Evolutionary conservation across 1,284 basidiomycete species (phyloP), one percentile per base, ranked within the genome.

Genomic region (Sanghuangporus weigelae): DNA sequence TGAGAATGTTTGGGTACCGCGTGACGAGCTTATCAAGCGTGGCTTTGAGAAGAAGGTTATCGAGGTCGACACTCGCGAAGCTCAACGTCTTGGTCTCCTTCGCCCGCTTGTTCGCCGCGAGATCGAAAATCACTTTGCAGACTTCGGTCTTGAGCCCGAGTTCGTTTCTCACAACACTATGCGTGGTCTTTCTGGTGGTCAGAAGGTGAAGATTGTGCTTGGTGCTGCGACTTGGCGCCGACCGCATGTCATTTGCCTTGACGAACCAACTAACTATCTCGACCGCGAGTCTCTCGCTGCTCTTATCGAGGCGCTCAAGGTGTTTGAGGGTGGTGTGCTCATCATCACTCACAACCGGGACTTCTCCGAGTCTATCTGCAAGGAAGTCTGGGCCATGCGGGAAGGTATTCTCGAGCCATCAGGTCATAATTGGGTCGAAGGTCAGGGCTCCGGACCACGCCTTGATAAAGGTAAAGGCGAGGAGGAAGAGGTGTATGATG

Each of bases 171-270:
- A 98, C 85, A 96, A 96, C 85, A 89, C 87, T 70, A 96, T 96
- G 94, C 86, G 94, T 67, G 96, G 96, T 87, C 89, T 98, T 59
- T 97, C 95, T 66, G 97, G 97, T 80, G 97, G 97, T 77, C 97
- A 99, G 81, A 99, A 99, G 84, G 96, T 98, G 76, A 98, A 98
- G 87, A 96, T 99, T 72, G 96, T 98, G 31, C 93, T 98, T 71
- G 96, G 95, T 80, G 95, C 96, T 70, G 95, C 96, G 56, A 98
- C 95, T 55, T 98, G 96, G 95, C 94, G 95, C 76, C 90, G 95
- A 71, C 97, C 96, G 66, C 97, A 99, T 83, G 79, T 98, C 77
- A 92, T 99, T 78, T 95, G 95, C 77, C 82, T 99, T 75, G 96
- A 98, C 78, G 96, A 99, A 82, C 96, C 96, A 69, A 96, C 93